Percentiles rank a stretch among this genome's conserved stretches.
Evolutionary conservation across 495 filamentous ascomycete genomes (phyloP).

Genomic region (Chlorociboria aeruginascens): DNA sequence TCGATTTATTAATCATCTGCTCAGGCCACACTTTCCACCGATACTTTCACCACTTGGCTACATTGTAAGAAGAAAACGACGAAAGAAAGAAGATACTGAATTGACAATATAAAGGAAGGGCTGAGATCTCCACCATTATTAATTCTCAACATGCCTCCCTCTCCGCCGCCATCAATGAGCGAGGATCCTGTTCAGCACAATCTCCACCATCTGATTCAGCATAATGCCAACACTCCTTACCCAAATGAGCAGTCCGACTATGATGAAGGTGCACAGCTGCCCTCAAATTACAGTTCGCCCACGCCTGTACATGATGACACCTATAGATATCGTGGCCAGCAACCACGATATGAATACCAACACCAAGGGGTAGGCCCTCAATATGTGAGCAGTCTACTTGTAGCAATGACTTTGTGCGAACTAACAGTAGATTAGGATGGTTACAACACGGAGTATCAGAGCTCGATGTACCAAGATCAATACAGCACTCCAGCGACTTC

Average conservation of each 20-base stretch:
- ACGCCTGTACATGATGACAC: slow-evolving; percentile 9
- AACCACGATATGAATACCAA: slow-evolving; percentile 18
- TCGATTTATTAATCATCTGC: too few relatives aligned
- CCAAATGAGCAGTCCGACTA: slow-evolving; percentile 16
- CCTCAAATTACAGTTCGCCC: slow-evolving; percentile 21
- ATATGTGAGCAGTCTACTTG: slow-evolving; percentile 25
- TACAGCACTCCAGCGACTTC: slow-evolving; percentile 41
- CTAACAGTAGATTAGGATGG: slow-evolving; percentile 17
- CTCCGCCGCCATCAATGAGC: slow-evolving; percentile 27
- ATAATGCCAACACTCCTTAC: slow-evolving; percentile 29
- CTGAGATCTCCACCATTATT: too few relatives aligned
- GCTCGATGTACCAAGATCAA: slow-evolving; percentile 12
- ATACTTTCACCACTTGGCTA: background rate
- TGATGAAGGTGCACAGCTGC: slow-evolving; percentile 15
- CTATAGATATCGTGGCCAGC: slow-evolving; percentile 15
- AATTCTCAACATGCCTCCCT: slow-evolving; percentile 19
- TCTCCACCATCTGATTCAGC: slow-evolving; percentile 34
- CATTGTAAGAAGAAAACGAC: background rate
- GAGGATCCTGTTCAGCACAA: slow-evolving; percentile 33
- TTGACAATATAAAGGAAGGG: background rate
- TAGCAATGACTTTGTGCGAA: slow-evolving; percentile 3
- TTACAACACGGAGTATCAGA: slow-evolving; percentile 12
- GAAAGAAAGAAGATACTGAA: background rate
- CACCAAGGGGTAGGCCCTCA: slow-evolving; percentile 25
- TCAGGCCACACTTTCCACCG: background rate